phyloP scores from a whole-genome alignment of 169 alveolate genomes.

The Pseudocohnilembus persalinus region DNA sequence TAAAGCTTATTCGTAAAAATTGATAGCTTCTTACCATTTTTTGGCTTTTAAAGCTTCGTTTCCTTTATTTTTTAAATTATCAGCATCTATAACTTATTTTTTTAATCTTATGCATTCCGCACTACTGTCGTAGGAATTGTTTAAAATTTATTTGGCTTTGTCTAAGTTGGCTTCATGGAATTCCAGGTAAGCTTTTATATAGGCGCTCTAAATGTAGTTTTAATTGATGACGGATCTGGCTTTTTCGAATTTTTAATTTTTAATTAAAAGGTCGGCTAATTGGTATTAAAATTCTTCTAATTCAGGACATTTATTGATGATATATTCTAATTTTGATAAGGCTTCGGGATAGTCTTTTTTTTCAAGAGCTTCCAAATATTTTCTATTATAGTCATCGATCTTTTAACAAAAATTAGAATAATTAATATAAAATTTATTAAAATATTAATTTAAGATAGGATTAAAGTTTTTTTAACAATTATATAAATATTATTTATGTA shows the following conservation, averaged over 20 bases:
- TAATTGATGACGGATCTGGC: neutral
- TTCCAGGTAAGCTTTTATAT: neutral
- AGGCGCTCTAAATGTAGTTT: neutral
- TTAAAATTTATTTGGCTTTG: neutral
- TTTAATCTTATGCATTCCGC: neutral
- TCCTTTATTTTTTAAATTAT: slow-evolving; percentile 73
- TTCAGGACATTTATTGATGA: neutral
- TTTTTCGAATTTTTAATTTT: neutral
- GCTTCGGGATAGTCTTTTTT: too few species aligned
- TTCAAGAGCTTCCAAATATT: neutral
- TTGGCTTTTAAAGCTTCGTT: slow-evolving; percentile 52
- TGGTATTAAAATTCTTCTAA: too few species aligned
- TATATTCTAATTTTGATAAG: neutral
- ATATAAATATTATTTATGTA: too few species aligned
- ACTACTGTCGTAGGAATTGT: neutral
- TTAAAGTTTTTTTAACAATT: too few species aligned
- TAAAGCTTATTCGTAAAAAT: slow-evolving; percentile 68
- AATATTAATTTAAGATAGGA: neutral
- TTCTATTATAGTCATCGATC: neutral
- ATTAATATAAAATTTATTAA: too few species aligned
- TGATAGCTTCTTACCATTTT: slow-evolving; percentile 69
- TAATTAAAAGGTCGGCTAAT: neutral
- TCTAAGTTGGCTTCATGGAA: neutral
- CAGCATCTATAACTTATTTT: slow-evolving; percentile 19
- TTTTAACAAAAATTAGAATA: neutral